phyloP scores from a whole-genome alignment of 2,329 filamentous ascomycete genomes.

The Podosphaera fusca region DNA sequence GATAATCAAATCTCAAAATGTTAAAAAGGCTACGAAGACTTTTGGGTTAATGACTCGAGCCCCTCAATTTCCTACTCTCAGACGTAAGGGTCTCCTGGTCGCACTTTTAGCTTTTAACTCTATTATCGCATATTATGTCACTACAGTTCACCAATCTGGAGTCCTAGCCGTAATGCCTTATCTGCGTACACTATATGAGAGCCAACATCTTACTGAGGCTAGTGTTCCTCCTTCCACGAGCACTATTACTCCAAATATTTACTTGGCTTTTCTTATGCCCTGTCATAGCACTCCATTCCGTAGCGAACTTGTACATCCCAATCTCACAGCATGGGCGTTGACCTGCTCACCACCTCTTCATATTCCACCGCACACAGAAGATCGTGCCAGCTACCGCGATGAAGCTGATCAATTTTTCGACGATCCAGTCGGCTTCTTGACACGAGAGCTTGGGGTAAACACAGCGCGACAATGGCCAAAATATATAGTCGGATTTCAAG shows the following conservation, averaged over 20 bases:
- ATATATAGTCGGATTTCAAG: constrained; percentile 38
- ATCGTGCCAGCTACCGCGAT: constrained; percentile 52
- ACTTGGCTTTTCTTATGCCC: constrained; percentile 67
- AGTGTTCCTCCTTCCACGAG: too few relatives aligned
- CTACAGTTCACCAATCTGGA: constrained; percentile 58
- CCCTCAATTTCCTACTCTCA: constrained; percentile 7
- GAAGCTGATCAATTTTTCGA: constrained; percentile 83
- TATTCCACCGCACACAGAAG: constrained; percentile 29
- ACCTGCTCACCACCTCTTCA: constrained; percentile 75
- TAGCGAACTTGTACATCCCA: constrained; percentile 56
- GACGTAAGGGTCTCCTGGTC: constrained; percentile 9
- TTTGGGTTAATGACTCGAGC: not conserved
- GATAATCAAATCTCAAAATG: not conserved
- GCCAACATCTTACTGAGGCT: constrained; percentile 21
- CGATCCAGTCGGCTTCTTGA: constrained; percentile 34
- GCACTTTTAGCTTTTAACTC: constrained; percentile 42
- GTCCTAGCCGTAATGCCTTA: constrained; percentile 51
- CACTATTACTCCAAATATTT: not conserved
- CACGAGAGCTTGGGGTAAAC: constrained; percentile 9
- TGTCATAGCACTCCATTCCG: constrained; percentile 95
- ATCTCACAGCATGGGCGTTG: constrained; percentile 58
- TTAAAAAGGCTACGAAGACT: not conserved
- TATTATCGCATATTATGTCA: constrained; percentile 48
- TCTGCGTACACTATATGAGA: constrained; percentile 51
- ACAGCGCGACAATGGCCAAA: constrained; percentile 23